Evolutionary conservation across 176 grass and related monocot species (phyloP).

Genomic region (Avena atlantica): DNA sequence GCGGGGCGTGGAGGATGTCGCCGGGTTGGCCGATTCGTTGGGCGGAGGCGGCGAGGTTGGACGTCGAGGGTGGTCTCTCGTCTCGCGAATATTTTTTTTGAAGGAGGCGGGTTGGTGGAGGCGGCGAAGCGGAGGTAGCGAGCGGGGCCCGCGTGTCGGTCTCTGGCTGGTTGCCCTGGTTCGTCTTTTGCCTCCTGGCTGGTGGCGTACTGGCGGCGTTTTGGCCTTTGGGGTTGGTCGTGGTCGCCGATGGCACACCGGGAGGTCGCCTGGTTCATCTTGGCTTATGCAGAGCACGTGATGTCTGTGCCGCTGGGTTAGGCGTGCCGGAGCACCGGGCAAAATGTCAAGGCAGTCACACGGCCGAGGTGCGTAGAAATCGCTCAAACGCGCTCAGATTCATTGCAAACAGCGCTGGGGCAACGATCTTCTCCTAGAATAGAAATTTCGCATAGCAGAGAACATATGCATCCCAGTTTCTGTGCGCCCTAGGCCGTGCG

Average conservation of each 20-base stretch:
- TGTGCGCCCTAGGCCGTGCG: too few species aligned
- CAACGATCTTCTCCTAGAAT: too few species aligned
- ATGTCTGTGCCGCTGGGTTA: not conserved
- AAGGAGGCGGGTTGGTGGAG: constrained; percentile 38
- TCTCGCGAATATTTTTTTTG: constrained; percentile 39
- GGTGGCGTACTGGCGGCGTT: not conserved
- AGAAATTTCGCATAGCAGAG: too few species aligned
- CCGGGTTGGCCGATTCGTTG: constrained; percentile 8
- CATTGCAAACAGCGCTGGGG: too few species aligned
- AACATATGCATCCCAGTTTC: too few species aligned
- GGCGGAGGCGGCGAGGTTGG: constrained; percentile 47
- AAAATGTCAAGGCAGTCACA: too few species aligned
- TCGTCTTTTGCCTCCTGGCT: not conserved
- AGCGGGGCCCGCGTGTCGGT: constrained; percentile 24
- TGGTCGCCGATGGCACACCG: not conserved
- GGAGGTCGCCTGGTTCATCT: not conserved
- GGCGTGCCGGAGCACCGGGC: too few species aligned
- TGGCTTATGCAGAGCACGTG: not conserved
- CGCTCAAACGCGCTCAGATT: too few species aligned
- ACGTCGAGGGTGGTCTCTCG: constrained; percentile 1
- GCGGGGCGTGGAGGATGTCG: constrained; percentile 36
- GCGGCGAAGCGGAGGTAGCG: not conserved
- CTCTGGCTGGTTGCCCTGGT: not conserved
- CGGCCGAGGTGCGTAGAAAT: too few species aligned
- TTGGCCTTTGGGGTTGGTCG: constrained; percentile 8